Evolutionary conservation across 768 basidiomycete genomes (phyloP).

Genomic region (Tulasnella sp.): DNA sequence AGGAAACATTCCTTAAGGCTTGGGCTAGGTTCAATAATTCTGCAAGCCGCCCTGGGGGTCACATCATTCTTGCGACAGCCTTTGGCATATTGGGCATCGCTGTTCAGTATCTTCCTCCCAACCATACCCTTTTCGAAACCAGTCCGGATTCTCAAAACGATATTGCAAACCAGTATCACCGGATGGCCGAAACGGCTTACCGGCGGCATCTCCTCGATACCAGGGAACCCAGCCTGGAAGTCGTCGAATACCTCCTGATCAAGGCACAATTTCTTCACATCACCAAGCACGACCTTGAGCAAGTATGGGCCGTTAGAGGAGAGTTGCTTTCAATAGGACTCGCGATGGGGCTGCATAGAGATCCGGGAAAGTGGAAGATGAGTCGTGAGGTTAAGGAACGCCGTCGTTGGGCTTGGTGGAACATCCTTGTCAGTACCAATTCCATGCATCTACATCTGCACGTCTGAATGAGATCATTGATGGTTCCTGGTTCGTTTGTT

Average conservation of each 20-base stretch:
- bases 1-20: slow-evolving; percentile 42
- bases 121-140: slow-evolving; percentile 46
- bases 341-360: slow-evolving; percentile 76
- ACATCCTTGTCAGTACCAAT: slow-evolving; percentile 56
- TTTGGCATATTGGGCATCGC: slow-evolving; percentile 65
- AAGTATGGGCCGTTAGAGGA: slow-evolving; percentile 64
- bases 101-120: slow-evolving; percentile 53
- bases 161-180: slow-evolving; percentile 41
- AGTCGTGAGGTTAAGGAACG: slow-evolving; percentile 49
- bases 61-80: slow-evolving; percentile 55
- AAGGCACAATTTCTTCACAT: slow-evolving; percentile 60
- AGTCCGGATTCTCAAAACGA: slow-evolving; percentile 17
- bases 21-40: slow-evolving; percentile 60
- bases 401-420: slow-evolving; percentile 85
- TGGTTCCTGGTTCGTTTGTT: no score
- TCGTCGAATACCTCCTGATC: slow-evolving; percentile 60
- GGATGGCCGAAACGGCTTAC: slow-evolving; percentile 30
- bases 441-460: no score
- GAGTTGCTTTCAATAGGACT: slow-evolving; percentile 61
- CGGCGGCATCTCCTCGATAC: slow-evolving; percentile 43
- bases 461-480: no score
- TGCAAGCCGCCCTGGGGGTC: slow-evolving; percentile 41
- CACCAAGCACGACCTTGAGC: slow-evolving; percentile 56
- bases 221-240: slow-evolving; percentile 51
- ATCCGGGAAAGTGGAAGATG: slow-evolving; percentile 67